phyloP scores from a whole-genome alignment of 306 rosid genomes.

The Rosa chinensis region DNA sequence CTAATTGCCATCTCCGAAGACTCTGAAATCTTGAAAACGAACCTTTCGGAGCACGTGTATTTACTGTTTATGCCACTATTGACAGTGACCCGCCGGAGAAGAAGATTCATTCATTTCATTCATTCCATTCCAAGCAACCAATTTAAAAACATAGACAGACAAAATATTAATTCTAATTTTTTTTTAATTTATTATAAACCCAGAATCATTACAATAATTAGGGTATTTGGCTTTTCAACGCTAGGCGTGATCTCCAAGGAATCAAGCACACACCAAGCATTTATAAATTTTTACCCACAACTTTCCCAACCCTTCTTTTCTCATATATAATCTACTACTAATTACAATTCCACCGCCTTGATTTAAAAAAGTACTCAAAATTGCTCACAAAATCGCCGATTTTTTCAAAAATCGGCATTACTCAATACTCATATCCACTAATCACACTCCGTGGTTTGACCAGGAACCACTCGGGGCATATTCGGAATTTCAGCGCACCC shows the following conservation, averaged over 20 bases:
- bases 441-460: slow-evolving; percentile 28
- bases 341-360: slow-evolving; percentile 19
- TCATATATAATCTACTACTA: not conserved
- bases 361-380: not conserved
- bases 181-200: no score
- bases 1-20: not conserved
- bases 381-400: slow-evolving; percentile 42
- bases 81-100: not conserved
- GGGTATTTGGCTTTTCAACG: slow-evolving; percentile 9
- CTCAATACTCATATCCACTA: not conserved
- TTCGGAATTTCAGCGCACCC: slow-evolving; percentile 4
- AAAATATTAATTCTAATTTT: not conserved
- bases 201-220: not conserved
- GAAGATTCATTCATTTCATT: not conserved
- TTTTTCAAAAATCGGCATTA: slow-evolving; percentile 13
- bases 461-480: slow-evolving; percentile 16
- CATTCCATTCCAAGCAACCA: not conserved
- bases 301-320: no score
- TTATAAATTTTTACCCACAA: no score
- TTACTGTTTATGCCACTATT: not conserved
- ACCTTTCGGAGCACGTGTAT: not conserved
- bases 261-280: not conserved
- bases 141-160: not conserved
- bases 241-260: slow-evolving; percentile 14
- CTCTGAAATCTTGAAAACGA: not conserved